Percentiles rank a stretch among this genome's conserved stretches.
phyloP scores from a whole-genome alignment of 805 yeast species.

The Candida gorgasii region DNA sequence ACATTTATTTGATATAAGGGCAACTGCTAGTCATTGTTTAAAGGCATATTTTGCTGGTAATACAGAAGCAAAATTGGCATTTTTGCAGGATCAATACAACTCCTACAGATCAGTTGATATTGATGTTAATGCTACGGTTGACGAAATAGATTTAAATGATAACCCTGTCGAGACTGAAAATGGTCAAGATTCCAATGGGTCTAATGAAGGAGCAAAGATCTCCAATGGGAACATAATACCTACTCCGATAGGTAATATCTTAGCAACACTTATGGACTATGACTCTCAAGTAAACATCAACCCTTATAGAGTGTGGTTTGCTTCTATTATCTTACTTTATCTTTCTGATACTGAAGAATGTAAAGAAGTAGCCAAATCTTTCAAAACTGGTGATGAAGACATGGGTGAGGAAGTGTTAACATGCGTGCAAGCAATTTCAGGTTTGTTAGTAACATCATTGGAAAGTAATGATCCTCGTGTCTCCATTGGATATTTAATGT shows the following conservation, averaged over 20 bases:
- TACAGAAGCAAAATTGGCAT: conserved; percentile 56
- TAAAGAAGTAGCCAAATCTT: conserved; percentile 46
- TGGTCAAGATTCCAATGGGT: background rate
- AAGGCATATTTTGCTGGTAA: conserved; percentile 70
- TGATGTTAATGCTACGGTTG: conserved; percentile 14
- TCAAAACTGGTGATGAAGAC: conserved; percentile 58
- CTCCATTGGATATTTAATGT: conserved; percentile 73
- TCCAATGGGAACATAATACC: background rate
- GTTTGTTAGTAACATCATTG: conserved; percentile 66
- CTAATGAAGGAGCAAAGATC: background rate
- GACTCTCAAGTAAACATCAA: conserved; percentile 65
- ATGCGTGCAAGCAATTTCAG: conserved; percentile 75
- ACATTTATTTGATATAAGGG: conserved; percentile 79
- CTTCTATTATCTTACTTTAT: conserved; percentile 63
- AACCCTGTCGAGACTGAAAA: background rate
- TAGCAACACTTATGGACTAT: conserved; percentile 71
- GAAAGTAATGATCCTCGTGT: conserved; percentile 68
- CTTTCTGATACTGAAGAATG: conserved; percentile 55
- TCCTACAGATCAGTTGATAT: conserved; percentile 23
- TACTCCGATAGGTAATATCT: conserved; percentile 57
- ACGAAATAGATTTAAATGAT: background rate
- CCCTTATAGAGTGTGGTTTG: conserved; percentile 88
- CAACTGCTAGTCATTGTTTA: conserved; percentile 66
- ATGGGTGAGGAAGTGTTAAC: conserved; percentile 70
- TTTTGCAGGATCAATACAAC: conserved; percentile 65